A percentile compares a stretch with the other conserved stretches of the same genome.
Conservation (phyloP, 768 basidiomycete genomes). For the Glaciozyma antarctica region DNA sequence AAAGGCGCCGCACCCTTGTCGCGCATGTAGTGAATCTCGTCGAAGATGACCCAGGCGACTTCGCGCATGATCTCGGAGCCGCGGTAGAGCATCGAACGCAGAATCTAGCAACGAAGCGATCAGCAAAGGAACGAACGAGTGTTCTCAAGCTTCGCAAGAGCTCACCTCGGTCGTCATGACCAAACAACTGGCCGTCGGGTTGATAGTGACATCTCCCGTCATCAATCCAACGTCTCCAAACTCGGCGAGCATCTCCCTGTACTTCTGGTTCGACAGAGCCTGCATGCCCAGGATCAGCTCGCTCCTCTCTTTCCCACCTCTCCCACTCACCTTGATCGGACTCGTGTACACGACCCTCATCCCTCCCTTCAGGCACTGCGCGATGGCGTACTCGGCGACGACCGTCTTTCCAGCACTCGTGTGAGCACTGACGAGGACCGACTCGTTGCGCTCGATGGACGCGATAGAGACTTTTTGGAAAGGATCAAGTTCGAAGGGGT, state of each 20-base stretch:
- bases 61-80: slow-evolving; percentile 99
- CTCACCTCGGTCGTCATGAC: slow-evolving; percentile 98
- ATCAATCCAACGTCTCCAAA: slow-evolving; percentile 98
- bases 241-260: slow-evolving; percentile 90
- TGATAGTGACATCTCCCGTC: slow-evolving; percentile 99
- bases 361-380: slow-evolving; percentile 83
- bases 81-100: slow-evolving; percentile 95
- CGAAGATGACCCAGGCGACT: slow-evolving; percentile 99
- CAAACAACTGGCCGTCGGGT: slow-evolving; percentile 88
- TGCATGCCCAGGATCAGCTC: slow-evolving; percentile 38
- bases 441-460: slow-evolving; percentile 94
- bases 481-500: slow-evolving; percentile 93
- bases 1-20: slow-evolving; percentile 53
- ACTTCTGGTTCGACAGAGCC: slow-evolving; percentile 98
- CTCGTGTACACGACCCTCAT: slow-evolving; percentile 98
- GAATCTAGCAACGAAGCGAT: slow-evolving; percentile 52
- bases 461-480: slow-evolving; percentile 92
- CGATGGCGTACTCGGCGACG: slow-evolving; percentile 98
- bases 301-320: background rate
- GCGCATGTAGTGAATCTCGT: slow-evolving; percentile 99
- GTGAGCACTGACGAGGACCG: slow-evolving; percentile 94
- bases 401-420: slow-evolving; percentile 99
- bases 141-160: slow-evolving; percentile 59
- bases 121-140: background rate
- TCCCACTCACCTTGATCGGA: slow-evolving; percentile 83